phyloP scores from a whole-genome alignment of 768 basidiomycete genomes.

The Serendipita sp. region DNA sequence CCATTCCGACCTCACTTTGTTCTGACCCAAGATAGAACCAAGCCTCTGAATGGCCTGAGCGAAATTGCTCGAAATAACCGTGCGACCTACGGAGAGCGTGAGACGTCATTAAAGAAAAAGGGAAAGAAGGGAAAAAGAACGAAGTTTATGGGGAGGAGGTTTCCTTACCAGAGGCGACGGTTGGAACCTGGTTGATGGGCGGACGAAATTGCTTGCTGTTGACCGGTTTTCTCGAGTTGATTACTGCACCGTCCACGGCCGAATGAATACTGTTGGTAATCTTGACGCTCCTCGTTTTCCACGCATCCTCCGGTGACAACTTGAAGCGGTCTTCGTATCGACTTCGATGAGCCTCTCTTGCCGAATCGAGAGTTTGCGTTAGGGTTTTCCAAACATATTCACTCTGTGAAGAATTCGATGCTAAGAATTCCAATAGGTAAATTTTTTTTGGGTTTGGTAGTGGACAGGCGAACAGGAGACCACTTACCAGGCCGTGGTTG shows the following conservation, averaged over 20 bases:
- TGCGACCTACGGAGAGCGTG: background rate
- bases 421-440: too few species aligned
- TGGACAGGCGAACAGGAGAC: too few species aligned
- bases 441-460: too few species aligned
- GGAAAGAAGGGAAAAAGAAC: too few species aligned
- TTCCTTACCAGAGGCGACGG: background rate
- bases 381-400: too few species aligned
- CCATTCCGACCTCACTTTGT: background rate
- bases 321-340: background rate
- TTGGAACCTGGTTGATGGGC: background rate
- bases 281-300: background rate
- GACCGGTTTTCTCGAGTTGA: background rate
- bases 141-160: too few species aligned
- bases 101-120: background rate
- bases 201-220: background rate
- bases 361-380: too few species aligned
- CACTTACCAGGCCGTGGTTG: too few species aligned
- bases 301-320: background rate
- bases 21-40: background rate
- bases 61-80: background rate
- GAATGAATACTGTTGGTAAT: background rate
- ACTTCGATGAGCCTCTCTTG: background rate
- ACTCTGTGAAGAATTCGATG: too few species aligned
- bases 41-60: background rate
- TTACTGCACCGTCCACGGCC: background rate